Conservation (phyloP, 805 yeast species). For the Barnettozyma vustinii region DNA sequence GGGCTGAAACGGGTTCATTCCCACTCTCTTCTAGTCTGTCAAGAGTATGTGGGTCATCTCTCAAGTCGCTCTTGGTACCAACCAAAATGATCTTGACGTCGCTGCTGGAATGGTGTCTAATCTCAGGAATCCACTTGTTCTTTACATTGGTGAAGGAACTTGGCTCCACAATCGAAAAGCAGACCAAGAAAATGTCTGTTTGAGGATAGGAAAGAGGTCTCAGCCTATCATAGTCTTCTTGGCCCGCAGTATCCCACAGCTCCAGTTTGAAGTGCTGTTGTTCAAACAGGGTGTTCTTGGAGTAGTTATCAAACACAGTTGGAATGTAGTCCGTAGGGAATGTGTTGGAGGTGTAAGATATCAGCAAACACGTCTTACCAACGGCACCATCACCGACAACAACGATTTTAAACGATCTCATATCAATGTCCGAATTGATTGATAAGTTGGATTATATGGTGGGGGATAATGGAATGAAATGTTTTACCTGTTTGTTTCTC, state of each 20-base stretch:
- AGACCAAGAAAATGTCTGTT: conserved; percentile 80
- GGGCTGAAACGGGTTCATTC: conserved; percentile 51
- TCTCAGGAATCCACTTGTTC: conserved; percentile 83
- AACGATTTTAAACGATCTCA: conserved; percentile 89
- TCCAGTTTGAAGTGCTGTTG: conserved; percentile 80
- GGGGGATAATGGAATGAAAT: not conserved
- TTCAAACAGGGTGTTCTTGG: conserved; percentile 79
- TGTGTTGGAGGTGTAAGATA: conserved; percentile 86
- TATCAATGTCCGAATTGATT: conserved; percentile 20
- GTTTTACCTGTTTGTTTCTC: not conserved
- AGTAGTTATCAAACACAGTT: conserved; percentile 88
- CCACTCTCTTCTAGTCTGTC: conserved; percentile 57
- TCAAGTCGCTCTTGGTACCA: conserved; percentile 85
- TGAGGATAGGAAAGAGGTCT: conserved; percentile 90
- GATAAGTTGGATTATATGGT: not conserved
- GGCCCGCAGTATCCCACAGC: conserved; percentile 96
- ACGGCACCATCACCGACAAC: conserved; percentile 96
- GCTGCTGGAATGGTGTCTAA: conserved; percentile 74
- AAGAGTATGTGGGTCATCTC: conserved; percentile 75
- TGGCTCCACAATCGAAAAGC: conserved; percentile 81
- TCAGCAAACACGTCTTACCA: conserved; percentile 85
- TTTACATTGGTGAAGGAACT: conserved; percentile 75
- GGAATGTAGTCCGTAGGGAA: conserved; percentile 93
- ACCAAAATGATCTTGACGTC: conserved; percentile 65
- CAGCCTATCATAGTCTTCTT: conserved; percentile 83